phyloP scores from a whole-genome alignment of 139 green algal species.

The Astrephomene gubernaculifera region DNA sequence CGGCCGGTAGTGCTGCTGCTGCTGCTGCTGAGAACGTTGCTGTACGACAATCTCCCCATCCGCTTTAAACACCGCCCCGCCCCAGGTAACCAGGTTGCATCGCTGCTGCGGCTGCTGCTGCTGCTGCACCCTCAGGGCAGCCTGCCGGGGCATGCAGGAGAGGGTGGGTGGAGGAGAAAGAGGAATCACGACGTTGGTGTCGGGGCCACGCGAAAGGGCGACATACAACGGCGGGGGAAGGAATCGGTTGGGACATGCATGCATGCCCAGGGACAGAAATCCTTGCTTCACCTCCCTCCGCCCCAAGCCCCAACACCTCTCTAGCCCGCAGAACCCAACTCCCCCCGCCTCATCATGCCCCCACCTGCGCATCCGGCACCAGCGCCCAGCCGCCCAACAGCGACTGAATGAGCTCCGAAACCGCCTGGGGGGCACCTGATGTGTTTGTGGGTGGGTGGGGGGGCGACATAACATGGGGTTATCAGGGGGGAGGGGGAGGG shows the following conservation, averaged over 20 bases:
- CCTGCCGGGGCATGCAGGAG: background rate
- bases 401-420: conserved; percentile 26
- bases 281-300: background rate
- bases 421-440: background rate
- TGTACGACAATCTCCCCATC: conserved; percentile 75
- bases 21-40: background rate
- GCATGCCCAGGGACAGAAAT: too few species aligned
- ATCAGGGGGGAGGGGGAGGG: background rate
- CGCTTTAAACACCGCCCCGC: conserved; percentile 75
- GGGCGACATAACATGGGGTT: background rate
- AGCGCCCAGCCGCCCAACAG: conserved; percentile 69
- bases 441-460: background rate
- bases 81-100: conserved; percentile 35
- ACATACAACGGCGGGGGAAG: background rate
- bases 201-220: background rate
- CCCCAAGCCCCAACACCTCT: background rate
- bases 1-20: background rate
- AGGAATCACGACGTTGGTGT: background rate
- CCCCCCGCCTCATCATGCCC: background rate
- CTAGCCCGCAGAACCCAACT: background rate
- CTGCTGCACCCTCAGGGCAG: conserved; percentile 25
- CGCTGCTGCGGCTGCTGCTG: background rate
- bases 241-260: too few species aligned
- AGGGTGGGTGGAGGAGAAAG: background rate
- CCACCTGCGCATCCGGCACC: conserved; percentile 46